Base-by-base conservation (phyloP, 2,329 filamentous ascomycete species). In the Penicillium paneum region DNA sequence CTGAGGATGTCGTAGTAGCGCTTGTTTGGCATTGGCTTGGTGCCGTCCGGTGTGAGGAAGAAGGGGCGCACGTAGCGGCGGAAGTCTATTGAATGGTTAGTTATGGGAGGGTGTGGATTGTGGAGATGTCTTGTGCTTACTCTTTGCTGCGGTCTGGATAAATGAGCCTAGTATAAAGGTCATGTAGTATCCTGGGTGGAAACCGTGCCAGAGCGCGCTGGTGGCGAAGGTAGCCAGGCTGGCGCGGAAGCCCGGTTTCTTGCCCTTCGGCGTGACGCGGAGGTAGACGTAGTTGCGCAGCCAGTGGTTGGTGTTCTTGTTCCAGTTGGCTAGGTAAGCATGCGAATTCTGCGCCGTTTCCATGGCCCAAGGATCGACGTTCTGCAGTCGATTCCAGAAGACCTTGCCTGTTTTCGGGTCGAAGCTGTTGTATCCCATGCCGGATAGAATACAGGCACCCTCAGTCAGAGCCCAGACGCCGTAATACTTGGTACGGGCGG, bases 221-320 rank as follows among this genome's bases (percentile, higher is more conserved):
- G 94, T 97, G 7, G 86, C 83, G 71, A 99, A 99, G 0, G 94
- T 99, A 32, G 91, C 91, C 78, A 99, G 78, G 67, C 89, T 97
- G 47, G 94, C 94, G 55, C 92, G 83, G 78, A 99, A 99, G 1
- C 94, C 94, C 10, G 94, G 94, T 73, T 97, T 99, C 79, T 91
- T 94, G 50, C 94, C 94, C 64, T 89, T 89, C 0, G 94, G 94
- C 0, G 94, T 99, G 3, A 99, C 94, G 24, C 94, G 87, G 44
- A 99, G 81, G 70, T 97, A 99, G 64, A 99, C 82, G 69, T 97
- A 99, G 73, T 97, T 96, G 43, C 92, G 85, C 57, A 99, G 78
- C 94, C 94, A 99, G 67, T 90, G 85, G 72, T 97, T 99, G 12
- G 94, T 99, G 74, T 97, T 97, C 78, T 97, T 96, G 73, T 99